Evolutionary conservation across 2,329 filamentous ascomycete species (phyloP).

Genomic region (Ophiosphaerella herpotricha): DNA sequence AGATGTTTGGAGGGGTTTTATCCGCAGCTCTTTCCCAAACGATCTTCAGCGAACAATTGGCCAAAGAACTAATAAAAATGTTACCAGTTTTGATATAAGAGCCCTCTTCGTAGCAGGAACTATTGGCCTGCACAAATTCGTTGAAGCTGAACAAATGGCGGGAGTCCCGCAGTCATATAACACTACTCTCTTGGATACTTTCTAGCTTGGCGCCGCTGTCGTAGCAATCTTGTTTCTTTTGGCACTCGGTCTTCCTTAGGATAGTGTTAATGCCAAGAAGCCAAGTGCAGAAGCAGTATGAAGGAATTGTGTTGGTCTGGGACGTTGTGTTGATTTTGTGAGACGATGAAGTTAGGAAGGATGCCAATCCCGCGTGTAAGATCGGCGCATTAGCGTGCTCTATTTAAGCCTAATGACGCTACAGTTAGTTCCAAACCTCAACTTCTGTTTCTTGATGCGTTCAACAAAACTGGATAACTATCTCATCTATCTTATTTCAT

Average conservation of each 20-base stretch:
- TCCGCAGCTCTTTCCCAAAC: conserved; percentile 67
- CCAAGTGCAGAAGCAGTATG: neutral
- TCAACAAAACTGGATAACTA: neutral
- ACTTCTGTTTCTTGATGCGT: neutral
- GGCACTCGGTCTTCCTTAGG: conserved; percentile 62
- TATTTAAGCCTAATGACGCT: too few relatives aligned
- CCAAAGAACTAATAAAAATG: conserved; percentile 53
- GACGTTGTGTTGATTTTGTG: too few relatives aligned
- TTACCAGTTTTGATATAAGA: conserved; percentile 45
- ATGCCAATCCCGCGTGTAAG: too few relatives aligned
- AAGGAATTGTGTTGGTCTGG: too few relatives aligned
- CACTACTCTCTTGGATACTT: conserved; percentile 58
- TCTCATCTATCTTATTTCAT: too few relatives aligned
- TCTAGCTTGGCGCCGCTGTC: conserved; percentile 54
- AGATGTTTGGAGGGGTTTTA: conserved; percentile 66
- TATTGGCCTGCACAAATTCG: conserved; percentile 59
- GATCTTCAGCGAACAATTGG: conserved; percentile 67
- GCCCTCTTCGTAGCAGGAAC: conserved; percentile 52
- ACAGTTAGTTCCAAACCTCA: neutral
- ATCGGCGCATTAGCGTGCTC: too few relatives aligned
- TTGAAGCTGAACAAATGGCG: conserved; percentile 55
- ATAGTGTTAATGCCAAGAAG: conserved; percentile 52
- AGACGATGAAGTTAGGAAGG: too few relatives aligned
- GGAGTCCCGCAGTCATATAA: conserved; percentile 66
- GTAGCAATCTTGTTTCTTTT: conserved; percentile 54